These are phyloP conservation scores for Glycine tomentella DNA, from an alignment of 306 rosid genomes.

Conservation along the genomic window DNA sequence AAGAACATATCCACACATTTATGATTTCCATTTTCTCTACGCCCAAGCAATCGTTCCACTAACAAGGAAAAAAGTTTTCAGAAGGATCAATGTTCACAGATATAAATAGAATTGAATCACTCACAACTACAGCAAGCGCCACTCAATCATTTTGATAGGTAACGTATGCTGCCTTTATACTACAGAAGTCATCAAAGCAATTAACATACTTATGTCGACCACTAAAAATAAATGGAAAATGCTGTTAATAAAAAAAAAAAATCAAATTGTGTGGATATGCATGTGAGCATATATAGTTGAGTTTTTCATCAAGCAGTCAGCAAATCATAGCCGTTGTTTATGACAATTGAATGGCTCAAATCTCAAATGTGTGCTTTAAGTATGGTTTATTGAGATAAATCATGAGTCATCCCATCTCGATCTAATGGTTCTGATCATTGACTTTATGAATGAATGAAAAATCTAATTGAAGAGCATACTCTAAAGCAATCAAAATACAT, in stretches of 20 bases:
- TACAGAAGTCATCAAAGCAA: neutral
- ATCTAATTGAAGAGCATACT: neutral
- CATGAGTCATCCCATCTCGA: neutral
- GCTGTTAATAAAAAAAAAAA: too few species aligned
- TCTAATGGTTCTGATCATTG: neutral
- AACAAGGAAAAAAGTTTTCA: neutral
- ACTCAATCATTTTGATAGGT: constrained; percentile 32
- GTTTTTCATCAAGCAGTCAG: neutral
- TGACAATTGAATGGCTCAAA: neutral
- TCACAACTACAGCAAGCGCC: constrained; percentile 21
- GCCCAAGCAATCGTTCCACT: neutral
- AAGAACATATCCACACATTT: constrained; percentile 4
- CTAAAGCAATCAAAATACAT: neutral
- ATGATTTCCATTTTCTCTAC: neutral
- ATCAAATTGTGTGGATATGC: too few species aligned
- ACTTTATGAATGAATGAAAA: neutral
- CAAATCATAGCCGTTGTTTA: neutral
- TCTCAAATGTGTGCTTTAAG: neutral
- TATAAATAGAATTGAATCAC: neutral
- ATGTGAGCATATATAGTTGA: too few species aligned
- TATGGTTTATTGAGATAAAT: neutral
- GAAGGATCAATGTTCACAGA: neutral
- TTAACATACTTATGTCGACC: too few species aligned
- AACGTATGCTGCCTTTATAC: neutral
- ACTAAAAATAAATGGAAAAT: too few species aligned